Conservation (phyloP, 768 basidiomycete species). For the Austroboletus festivus region DNA sequence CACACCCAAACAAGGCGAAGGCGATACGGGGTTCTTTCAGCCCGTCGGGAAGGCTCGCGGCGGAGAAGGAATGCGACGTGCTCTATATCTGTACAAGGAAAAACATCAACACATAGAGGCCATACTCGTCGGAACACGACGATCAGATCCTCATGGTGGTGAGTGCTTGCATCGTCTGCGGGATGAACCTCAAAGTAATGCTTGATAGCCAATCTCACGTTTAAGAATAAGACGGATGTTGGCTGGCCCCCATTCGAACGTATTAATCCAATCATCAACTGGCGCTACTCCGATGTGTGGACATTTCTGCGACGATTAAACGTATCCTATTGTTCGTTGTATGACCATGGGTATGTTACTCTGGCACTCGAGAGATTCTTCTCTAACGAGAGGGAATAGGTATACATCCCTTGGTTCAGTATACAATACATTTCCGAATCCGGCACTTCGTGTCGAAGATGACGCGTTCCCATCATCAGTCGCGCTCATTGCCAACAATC, state of each 20-base stretch:
- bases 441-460: slow-evolving; percentile 54
- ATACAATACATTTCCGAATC: slow-evolving; percentile 92
- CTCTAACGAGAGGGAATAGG: slow-evolving; percentile 37
- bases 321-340: slow-evolving; percentile 85
- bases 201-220: slow-evolving; percentile 61
- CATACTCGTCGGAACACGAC: slow-evolving; percentile 85
- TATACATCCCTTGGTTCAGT: slow-evolving; percentile 97
- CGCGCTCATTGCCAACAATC: slow-evolving; percentile 20
- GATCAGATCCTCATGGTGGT: slow-evolving; percentile 95
- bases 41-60: slow-evolving; percentile 55
- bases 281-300: slow-evolving; percentile 92
- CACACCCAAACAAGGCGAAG: slow-evolving; percentile 8
- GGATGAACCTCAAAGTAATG: not conserved
- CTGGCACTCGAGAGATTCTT: not conserved
- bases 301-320: slow-evolving; percentile 67
- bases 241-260: slow-evolving; percentile 90
- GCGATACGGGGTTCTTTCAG: slow-evolving; percentile 22
- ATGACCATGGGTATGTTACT: slow-evolving; percentile 79
- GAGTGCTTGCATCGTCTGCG: slow-evolving; percentile 26
- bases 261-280: slow-evolving; percentile 94
- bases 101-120: slow-evolving; percentile 66
- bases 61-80: slow-evolving; percentile 73
- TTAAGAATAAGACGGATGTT: slow-evolving; percentile 77
- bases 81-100: slow-evolving; percentile 69
- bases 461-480: slow-evolving; percentile 18